Base-by-base conservation (phyloP, 148 eudicot species). In the Oxyria digyna region DNA sequence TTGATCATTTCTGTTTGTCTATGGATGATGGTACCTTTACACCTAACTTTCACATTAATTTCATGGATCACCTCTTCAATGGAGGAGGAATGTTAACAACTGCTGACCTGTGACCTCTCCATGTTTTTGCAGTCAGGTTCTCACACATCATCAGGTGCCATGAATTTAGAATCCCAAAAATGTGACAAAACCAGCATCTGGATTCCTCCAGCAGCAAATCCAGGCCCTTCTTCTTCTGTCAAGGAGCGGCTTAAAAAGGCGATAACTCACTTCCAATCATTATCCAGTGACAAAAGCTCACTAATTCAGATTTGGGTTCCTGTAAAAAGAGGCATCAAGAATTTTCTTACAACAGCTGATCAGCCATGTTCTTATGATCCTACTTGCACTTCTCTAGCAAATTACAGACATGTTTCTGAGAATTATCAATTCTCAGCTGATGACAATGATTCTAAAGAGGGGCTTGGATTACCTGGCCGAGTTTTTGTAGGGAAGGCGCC, bases 81-180 rank as follows among this genome's bases (percentile, higher is more conserved):
- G 93, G 84, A 26, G 91, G 92, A 23, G 81, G 78, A 72, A 85
- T 91, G 93, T 75, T 89, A 81, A 85, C 83, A 65, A 80, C 91
- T 57, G 52, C 23, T 46, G 52, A 46, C 23, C n/a, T n/a, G 52
- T 46, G 52, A 46, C 23, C n/a, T n/a, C 21, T 46, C 52, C 52
- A 67, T 67, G 17, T 21, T 69, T 57, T 67, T 73, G 62, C 80
- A 77, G 71, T 45, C 67, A 17, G 41, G 78, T 75, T 52, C 72
- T 78, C 65, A 68, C 62, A 78, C 79, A 57, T 38, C 76, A 17
- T 74, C 57, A 15, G 74, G 27, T 23, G 31, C 59, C 29, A 21
- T 52, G 59, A 52, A 52, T 29, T 20, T 52, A 71, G 81, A 23
- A 1, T 42, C 45, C 45, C 45, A 9, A 42, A 42, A 4, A 42